Base-by-base conservation (phyloP, 257 asterid species). In the Solanum paucissectum region DNA sequence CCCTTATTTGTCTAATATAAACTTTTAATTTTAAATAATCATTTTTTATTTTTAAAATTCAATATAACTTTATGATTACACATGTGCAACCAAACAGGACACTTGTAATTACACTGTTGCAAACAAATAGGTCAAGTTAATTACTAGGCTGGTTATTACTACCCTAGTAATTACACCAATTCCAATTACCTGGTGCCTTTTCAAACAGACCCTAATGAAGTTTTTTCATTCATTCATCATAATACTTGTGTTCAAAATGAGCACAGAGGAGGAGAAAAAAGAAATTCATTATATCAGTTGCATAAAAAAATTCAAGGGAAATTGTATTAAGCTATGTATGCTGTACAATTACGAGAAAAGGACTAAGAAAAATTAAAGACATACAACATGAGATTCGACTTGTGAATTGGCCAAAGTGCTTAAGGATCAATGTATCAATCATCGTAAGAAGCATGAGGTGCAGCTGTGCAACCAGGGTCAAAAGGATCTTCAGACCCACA, bases 401-500 rank as follows among this genome's bases (percentile, higher is more conserved):
- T 29, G 69, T 44, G 66, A 44, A 27, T 79, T 49, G 44, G 21
- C 29, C 12, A 18, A 18, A 46, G 38, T 44, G 38, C 38, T 79
- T 40, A 64, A 12, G n/a, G n/a, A 86, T 49, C 76, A 76, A 62
- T 42, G 83, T 34, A 75, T 93, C 90, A 97, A 84, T 97, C 99
- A 77, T 97, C 99, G 46, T 97, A 97, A 18, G 98, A 95, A 87
- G 92, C 89, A 89, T 97, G 99, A 87, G 98, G 98, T 25, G 98
- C 91, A 34, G 98, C 95, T 21, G 98, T 95, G 88, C 98, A 97
- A 62, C 98, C 99, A 38, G 92, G 90, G 88, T 93, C 93, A 87
- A 95, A 95, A 42, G 97, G 97, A 89, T 97, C 98, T 88, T 97
- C 99, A 40, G 98, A 94, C 3, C 98, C 99, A 92, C 99, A 97